These are phyloP conservation scores for Echria macrotheca DNA, from an alignment of 495 filamentous ascomycete species.

Conservation along the genomic window DNA sequence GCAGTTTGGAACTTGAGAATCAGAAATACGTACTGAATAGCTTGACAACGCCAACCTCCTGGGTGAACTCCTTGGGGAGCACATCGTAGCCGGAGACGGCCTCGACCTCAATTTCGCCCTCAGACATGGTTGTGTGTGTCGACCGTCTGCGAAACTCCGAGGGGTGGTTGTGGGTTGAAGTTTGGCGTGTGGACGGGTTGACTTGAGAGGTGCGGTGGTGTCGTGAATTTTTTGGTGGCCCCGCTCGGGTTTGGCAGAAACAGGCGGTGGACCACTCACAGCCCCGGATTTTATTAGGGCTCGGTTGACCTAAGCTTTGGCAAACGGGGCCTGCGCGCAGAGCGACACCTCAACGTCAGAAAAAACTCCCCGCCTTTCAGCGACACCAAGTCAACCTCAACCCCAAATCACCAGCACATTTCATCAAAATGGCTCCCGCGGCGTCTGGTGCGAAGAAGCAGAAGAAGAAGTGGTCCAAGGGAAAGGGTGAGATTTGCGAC, in stretches of 20 bases:
- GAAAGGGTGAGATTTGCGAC: constrained; percentile 54
- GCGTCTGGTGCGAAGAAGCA: constrained; percentile 90
- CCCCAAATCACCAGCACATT: constrained; percentile 36
- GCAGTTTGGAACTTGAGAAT: constrained; percentile 33
- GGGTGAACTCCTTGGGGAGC: constrained; percentile 90
- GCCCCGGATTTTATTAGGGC: constrained; percentile 28
- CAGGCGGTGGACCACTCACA: constrained; percentile 25
- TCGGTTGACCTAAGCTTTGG: constrained; percentile 34
- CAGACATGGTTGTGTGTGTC: constrained; percentile 72
- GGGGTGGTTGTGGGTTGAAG: constrained; percentile 22
- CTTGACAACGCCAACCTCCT: constrained; percentile 90
- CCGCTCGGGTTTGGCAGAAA: constrained; percentile 25
- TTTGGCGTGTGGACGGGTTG: constrained; percentile 21
- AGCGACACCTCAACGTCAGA: constrained; percentile 17
- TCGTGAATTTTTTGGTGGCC: constrained; percentile 38
- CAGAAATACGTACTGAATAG: constrained; percentile 74
- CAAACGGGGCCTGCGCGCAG: constrained; percentile 7
- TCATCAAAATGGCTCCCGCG: constrained; percentile 63
- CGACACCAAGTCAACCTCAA: constrained; percentile 33
- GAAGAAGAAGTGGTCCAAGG: constrained; percentile 99
- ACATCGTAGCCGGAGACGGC: constrained; percentile 64
- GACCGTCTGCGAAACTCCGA: constrained; percentile 22
- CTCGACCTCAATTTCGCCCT: constrained; percentile 93
- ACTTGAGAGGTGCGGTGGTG: constrained; percentile 21
- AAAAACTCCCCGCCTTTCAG: constrained; percentile 39